Evolutionary conservation across 495 filamentous ascomycete species (phyloP).

Genomic region (Thermochaetoides thermophila): DNA sequence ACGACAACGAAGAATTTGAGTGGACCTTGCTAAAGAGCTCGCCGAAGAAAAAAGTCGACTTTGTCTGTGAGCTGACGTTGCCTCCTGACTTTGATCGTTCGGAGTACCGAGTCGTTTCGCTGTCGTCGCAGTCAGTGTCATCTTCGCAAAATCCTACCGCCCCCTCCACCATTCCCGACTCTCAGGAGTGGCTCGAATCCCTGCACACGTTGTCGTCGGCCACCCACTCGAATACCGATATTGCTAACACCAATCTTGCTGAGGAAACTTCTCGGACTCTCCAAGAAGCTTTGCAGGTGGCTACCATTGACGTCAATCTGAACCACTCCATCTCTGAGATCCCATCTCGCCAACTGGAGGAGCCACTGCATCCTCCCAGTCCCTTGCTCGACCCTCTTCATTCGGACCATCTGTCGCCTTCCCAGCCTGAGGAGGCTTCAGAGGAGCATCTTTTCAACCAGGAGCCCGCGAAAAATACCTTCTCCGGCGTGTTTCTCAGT

Average conservation of each 20-base stretch:
- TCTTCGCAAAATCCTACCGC: conserved; percentile 1
- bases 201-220: not conserved
- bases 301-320: not conserved
- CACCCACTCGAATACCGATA: too few species aligned
- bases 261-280: too few species aligned
- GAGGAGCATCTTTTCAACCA: too few species aligned
- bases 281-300: too few species aligned
- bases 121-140: conserved; percentile 4
- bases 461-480: too few species aligned
- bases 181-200: conserved; percentile 8
- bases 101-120: conserved; percentile 3
- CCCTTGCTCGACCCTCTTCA: too few species aligned
- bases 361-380: not conserved
- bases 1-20: not conserved
- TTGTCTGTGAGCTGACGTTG: conserved; percentile 8
- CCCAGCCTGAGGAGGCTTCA: too few species aligned
- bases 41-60: not conserved
- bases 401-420: too few species aligned
- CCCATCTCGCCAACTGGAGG: not conserved
- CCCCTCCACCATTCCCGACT: conserved; percentile 16
- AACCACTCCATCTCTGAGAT: not conserved
- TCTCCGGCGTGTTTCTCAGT: too few species aligned
- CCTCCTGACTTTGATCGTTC: conserved; percentile 9
- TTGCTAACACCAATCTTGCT: too few species aligned
- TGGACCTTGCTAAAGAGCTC: not conserved